Evolutionary conservation across 306 rosid species (phyloP), one percentile per base, ranked within the genome.

Genomic region (Prunus mume): DNA sequence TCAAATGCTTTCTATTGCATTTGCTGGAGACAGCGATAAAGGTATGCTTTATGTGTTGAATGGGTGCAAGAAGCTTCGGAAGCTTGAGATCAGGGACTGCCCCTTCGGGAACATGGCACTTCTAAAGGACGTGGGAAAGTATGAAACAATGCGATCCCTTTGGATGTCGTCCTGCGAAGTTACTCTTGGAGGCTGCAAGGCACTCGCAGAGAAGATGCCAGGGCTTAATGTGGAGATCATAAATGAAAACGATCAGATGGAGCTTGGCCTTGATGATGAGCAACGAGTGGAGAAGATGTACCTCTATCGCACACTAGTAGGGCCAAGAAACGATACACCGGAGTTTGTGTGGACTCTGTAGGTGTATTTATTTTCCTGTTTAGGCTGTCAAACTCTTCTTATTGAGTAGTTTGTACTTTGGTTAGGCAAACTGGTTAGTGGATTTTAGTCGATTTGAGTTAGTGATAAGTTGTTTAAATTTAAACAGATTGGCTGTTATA

Each of bases 131-230:
- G 68, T 90, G 83, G 93, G 97, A 86, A 95, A 95, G 97, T 95
- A 92, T 88, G 99, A 95, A 80, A 86, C 96, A 87, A 90, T 95
- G 98, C 97, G 97, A 90, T 95, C 97, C 97, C 98, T 95, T 92
- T 95, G 97, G 99, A 95, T 95, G 99, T 95, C 97, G 81, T 89
- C 99, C 71, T 92, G 99, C 4, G 82, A 87, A 55, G 89, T 95
- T 34, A 90, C 97, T 51, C 91, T 90, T 0, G 96, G 91, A 63
- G 97, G 89, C 56, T 92, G 97, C 88, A 92, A 90, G 85, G 65
- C 68, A 12, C 71, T 95, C 3, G 99, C 97, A 0, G 60, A 72
- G 90, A 85, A 79, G 89, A 92, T 92, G 97, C 97, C 97, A 0
- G 76, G 83, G 76, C 83, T 95, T 51, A 95, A 92, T 15, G 93